Percentiles rank a stretch among this genome's conserved stretches.
Conservation (phyloP, 2,329 filamentous ascomycete genomes). For the Apiospora pterosperma region DNA sequence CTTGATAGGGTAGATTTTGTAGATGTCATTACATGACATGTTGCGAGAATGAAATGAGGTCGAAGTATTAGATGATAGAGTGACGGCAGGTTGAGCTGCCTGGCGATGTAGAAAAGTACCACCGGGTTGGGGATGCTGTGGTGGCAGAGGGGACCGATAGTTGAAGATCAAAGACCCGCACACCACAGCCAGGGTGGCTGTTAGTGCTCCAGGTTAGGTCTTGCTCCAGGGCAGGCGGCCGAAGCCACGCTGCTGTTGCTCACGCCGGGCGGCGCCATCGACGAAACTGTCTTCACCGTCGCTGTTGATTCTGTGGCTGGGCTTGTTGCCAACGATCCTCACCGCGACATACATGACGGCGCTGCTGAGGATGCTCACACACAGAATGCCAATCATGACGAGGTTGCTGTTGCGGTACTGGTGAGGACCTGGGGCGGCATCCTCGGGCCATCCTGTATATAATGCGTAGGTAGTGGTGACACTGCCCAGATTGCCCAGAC, state of each 20-base stretch:
- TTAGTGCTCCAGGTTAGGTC: conserved; percentile 15
- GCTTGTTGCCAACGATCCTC: conserved; percentile 52
- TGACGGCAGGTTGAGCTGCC: conserved; percentile 36
- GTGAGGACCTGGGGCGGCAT: conserved; percentile 62
- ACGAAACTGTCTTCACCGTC: conserved; percentile 41
- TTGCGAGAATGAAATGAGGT: conserved; percentile 13
- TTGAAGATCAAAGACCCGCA: neutral
- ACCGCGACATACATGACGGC: conserved; percentile 66
- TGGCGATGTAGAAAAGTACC: neutral
- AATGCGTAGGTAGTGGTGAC: conserved; percentile 86
- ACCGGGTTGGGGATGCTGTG: conserved; percentile 11
- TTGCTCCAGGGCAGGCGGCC: conserved; percentile 36
- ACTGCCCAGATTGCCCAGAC: conserved; percentile 81
- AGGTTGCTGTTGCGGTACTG: conserved; percentile 82
- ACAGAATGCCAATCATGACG: conserved; percentile 83
- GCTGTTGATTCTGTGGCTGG: conserved; percentile 41
- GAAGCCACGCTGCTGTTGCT: conserved; percentile 57
- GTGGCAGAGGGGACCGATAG: neutral
- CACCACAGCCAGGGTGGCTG: neutral
- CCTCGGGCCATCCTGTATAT: conserved; percentile 81
- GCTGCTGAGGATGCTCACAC: conserved; percentile 71
- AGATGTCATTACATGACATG: neutral
- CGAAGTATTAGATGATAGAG: neutral
- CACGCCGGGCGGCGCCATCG: conserved; percentile 59
- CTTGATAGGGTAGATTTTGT: conserved; percentile 14